Conservation (phyloP, 1,284 basidiomycete species). For the Ganoderma leucocontextum region DNA sequence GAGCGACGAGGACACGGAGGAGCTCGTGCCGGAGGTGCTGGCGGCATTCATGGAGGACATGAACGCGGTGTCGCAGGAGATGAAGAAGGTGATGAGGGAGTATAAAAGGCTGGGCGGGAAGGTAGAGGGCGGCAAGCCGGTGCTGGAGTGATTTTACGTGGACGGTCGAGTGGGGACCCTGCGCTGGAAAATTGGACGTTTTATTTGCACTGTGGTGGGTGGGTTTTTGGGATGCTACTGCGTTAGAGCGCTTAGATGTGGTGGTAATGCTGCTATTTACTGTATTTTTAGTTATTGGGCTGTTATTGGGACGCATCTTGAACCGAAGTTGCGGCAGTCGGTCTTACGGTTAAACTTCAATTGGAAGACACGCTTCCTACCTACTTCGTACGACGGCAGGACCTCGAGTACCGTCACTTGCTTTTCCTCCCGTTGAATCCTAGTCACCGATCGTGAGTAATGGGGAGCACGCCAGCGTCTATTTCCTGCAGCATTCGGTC, state of each 20-base stretch:
- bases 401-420: no score
- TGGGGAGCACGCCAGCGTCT: no score
- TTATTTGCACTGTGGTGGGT: not conserved
- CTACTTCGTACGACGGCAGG: no score
- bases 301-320: not conserved
- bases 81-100: constrained; percentile 29
- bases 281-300: constrained; percentile 3
- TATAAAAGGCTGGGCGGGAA: constrained; percentile 25
- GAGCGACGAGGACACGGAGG: constrained; percentile 55
- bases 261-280: not conserved
- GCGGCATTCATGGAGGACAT: constrained; percentile 46
- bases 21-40: constrained; percentile 62
- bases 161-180: not conserved
- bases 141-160: not conserved
- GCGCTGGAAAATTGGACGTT: not conserved
- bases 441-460: no score
- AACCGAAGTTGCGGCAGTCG: no score
- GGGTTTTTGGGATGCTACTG: not conserved
- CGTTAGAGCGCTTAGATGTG: not conserved
- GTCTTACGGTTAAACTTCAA: no score
- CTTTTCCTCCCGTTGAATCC: no score
- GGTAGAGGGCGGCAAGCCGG: constrained; percentile 1
- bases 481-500: no score
- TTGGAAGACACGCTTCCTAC: no score
- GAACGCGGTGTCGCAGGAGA: constrained; percentile 31